These are phyloP conservation scores for Malus fusca DNA, from an alignment of 306 rosid genomes.

Conservation along the genomic window DNA sequence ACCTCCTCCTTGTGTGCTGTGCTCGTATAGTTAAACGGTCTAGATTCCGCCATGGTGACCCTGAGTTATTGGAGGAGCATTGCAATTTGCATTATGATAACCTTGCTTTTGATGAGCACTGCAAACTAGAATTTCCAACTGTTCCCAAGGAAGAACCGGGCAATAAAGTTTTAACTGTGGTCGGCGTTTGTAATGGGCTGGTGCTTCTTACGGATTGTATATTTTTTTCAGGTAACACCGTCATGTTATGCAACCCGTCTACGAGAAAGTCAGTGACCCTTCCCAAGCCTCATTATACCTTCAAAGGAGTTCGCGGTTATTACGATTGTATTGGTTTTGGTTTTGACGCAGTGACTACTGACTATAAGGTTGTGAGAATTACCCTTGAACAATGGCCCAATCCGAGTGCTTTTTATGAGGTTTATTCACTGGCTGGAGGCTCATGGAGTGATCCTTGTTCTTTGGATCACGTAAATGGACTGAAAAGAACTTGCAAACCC, in stretches of 20 bases:
- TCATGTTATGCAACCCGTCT: not conserved
- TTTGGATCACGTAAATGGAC: not conserved
- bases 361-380: too few relatives aligned
- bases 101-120: not conserved
- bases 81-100: not conserved
- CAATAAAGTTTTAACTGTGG: too few relatives aligned
- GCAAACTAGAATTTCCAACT: not conserved
- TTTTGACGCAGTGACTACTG: not conserved
- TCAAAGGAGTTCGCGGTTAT: not conserved
- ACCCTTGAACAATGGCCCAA: too few relatives aligned
- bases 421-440: too few relatives aligned
- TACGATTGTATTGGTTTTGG: not conserved
- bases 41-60: too few relatives aligned
- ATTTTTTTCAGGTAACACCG: too few relatives aligned
- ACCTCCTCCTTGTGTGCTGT: not conserved
- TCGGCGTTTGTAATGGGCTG: not conserved
- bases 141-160: not conserved
- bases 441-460: not conserved
- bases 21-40: not conserved
- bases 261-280: not conserved
- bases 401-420: too few relatives aligned
- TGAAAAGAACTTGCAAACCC: not conserved
- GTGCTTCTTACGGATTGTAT: not conserved
- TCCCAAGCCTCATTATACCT: not conserved
- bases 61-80: not conserved